Conservation (phyloP, 352 stramenopile species). For the Globisporangium acanthophoron region DNA sequence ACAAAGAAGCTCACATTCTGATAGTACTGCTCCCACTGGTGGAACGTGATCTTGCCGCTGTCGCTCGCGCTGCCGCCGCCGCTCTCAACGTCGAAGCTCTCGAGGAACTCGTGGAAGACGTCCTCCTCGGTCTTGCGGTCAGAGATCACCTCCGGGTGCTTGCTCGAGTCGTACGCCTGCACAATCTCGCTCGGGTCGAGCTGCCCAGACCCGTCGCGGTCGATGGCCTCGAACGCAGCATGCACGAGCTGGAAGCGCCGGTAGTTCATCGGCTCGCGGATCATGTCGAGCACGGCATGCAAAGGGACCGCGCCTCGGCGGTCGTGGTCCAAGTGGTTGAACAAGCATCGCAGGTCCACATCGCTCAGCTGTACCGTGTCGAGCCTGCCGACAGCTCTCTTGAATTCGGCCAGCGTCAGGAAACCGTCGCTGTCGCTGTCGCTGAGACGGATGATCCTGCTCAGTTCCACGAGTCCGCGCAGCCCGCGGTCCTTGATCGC, state of each 20-base stretch:
- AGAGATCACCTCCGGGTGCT: conserved; percentile 71
- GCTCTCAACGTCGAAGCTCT: conserved; percentile 66
- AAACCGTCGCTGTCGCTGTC: conserved; percentile 63
- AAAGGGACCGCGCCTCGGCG: conserved; percentile 61
- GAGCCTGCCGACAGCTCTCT: conserved; percentile 37
- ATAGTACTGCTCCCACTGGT: conserved; percentile 84
- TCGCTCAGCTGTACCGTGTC: conserved; percentile 54
- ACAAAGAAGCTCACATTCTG: conserved; percentile 86
- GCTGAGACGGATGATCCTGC: conserved; percentile 56
- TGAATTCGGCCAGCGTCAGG: conserved; percentile 76
- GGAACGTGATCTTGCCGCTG: conserved; percentile 29
- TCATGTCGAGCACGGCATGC: conserved; percentile 74
- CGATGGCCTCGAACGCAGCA: conserved; percentile 72
- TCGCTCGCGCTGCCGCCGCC: conserved; percentile 1
- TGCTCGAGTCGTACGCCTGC: conserved; percentile 55
- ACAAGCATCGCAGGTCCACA: conserved; percentile 66
- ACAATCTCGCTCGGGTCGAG: conserved; percentile 66
- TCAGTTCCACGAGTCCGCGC: conserved; percentile 56
- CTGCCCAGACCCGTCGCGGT: conserved; percentile 29
- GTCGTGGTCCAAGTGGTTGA: conserved; percentile 76
- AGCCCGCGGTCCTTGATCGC: conserved; percentile 52
- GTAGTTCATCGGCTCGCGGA: conserved; percentile 76
- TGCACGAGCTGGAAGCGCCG: conserved; percentile 62
- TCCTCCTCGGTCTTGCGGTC: conserved; percentile 45
- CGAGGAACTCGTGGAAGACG: conserved; percentile 73